Base-by-base conservation (phyloP, 345 rosid species). In the Physaria fendleri region DNA sequence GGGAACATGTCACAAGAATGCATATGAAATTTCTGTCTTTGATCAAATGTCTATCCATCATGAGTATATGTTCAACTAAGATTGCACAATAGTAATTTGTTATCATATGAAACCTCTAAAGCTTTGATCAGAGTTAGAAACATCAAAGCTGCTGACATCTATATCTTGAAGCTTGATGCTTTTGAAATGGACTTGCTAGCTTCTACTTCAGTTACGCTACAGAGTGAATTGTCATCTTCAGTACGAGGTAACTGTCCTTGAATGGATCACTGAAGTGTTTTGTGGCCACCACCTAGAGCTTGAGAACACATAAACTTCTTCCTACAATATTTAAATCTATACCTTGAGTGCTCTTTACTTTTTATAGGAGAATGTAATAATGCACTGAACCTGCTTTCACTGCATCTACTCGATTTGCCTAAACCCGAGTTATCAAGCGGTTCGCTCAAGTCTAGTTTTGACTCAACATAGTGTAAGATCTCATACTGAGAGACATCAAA, bases 51-150 rank as follows among this genome's bases (percentile, higher is more conserved):
- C 6, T 27, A 15, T 25, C n/a, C 35, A n/a, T n/a, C n/a, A n/a
- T n/a, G n/a, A n/a, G n/a, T n/a, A n/a, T n/a, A n/a, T n/a, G n/a
- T n/a, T n/a, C n/a, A n/a, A n/a, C n/a, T n/a, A n/a, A n/a, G n/a
- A n/a, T n/a, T n/a, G n/a, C n/a, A n/a, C n/a, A n/a, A n/a, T n/a
- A n/a, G n/a, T 15, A 48, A 15, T 15, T 28, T 48, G 54, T 14
- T 16, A 49, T 29, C 6, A 49, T n/a, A 11, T 13, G 15, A 23
- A 46, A 22, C 46, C 44, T 14, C 45, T 16, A 16, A 23, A 40
- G 16, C 6, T 55, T 53, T 54, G 38, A 37, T 49, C 25, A 23
- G 25, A 63, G 25, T 40, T 22, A 51, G 30, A 51, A 51, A 51
- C 68, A 60, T 34, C 34, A 22, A 35, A 50, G 4, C n/a, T n/a